Conservation (phyloP, 305 asterid genomes). For the Nicotiana rustica region DNA sequence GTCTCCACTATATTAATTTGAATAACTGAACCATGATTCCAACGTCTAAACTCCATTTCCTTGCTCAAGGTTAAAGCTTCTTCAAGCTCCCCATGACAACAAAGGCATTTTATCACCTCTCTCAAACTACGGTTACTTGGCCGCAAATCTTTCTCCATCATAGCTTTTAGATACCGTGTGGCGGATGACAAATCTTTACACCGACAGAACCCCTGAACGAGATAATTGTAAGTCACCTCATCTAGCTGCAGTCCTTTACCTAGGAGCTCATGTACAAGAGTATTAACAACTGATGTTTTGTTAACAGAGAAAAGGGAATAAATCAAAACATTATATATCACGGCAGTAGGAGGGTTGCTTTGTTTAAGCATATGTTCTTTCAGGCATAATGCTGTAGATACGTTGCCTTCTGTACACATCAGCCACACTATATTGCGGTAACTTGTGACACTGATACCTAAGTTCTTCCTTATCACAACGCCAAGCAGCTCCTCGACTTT, state of each 20-base stretch:
- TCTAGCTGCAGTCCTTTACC: slow-evolving; percentile 59
- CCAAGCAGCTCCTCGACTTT: slow-evolving; percentile 65
- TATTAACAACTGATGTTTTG: slow-evolving; percentile 45
- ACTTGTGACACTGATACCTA: slow-evolving; percentile 58
- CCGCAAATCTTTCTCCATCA: slow-evolving; percentile 60
- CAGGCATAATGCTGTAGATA: slow-evolving; percentile 53
- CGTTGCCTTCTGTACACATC: slow-evolving; percentile 52
- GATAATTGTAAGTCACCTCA: slow-evolving; percentile 56
- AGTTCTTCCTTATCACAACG: slow-evolving; percentile 54
- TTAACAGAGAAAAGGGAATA: slow-evolving; percentile 55
- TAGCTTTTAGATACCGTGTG: slow-evolving; percentile 52
- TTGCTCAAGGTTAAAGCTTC: slow-evolving; percentile 64
- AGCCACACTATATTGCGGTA: slow-evolving; percentile 56
- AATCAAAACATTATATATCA: slow-evolving; percentile 63
- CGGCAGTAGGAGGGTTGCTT: slow-evolving; percentile 48
- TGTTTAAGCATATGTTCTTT: slow-evolving; percentile 59
- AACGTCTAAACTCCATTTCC: slow-evolving; percentile 72
- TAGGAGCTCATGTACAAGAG: slow-evolving; percentile 48
- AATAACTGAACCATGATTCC: slow-evolving; percentile 63
- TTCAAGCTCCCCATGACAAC: slow-evolving; percentile 50
- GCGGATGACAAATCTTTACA: slow-evolving; percentile 52
- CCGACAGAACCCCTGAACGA: slow-evolving; percentile 58
- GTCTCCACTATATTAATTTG: slow-evolving; percentile 58
- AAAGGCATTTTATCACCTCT: slow-evolving; percentile 54
- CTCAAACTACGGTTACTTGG: slow-evolving; percentile 72